A percentile compares a stretch with the other conserved stretches of the same genome.
Conservation (phyloP, 345 rosid genomes). For the Raphanus sativus region DNA sequence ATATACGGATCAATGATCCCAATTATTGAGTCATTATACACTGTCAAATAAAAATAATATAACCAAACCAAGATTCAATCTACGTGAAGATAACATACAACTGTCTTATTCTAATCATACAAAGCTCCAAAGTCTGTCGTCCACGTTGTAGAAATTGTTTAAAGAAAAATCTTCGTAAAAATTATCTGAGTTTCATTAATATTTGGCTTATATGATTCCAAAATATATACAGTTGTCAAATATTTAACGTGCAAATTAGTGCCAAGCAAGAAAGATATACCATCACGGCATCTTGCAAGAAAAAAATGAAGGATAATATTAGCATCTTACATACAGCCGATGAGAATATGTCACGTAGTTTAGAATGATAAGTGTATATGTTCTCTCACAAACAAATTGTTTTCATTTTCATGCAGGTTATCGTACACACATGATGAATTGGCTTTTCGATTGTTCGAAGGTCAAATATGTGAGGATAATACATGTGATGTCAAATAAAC, state of each 20-base stretch:
- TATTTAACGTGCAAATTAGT: conserved; percentile 33
- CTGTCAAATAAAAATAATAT: background rate
- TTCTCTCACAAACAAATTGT: conserved; percentile 11
- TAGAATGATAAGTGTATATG: background rate
- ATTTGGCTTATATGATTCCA: conserved; percentile 8
- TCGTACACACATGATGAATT: background rate
- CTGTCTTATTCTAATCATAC: conserved; percentile 22
- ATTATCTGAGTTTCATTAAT: background rate
- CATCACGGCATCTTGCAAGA: background rate
- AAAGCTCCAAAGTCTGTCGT: conserved; percentile 17
- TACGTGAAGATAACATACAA: conserved; percentile 23
- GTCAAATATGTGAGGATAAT: conserved; percentile 2
- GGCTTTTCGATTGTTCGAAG: conserved; percentile 30
- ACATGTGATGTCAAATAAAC: background rate
- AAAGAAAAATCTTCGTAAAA: background rate
- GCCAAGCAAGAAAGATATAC: background rate
- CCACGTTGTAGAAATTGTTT: conserved; percentile 23
- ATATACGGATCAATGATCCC: background rate
- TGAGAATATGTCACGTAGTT: conserved; percentile 5
- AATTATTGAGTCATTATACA: conserved; percentile 9
- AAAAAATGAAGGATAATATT: conserved; percentile 14
- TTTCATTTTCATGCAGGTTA: conserved; percentile 5
- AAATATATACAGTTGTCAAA: conserved; percentile 12
- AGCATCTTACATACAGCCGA: conserved; percentile 1
- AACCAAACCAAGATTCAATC: conserved; percentile 20